A percentile compares a stretch with the other conserved stretches of the same genome.
Conservation (phyloP, 108 stramenopile genomes). For the Parmales sp. region DNA sequence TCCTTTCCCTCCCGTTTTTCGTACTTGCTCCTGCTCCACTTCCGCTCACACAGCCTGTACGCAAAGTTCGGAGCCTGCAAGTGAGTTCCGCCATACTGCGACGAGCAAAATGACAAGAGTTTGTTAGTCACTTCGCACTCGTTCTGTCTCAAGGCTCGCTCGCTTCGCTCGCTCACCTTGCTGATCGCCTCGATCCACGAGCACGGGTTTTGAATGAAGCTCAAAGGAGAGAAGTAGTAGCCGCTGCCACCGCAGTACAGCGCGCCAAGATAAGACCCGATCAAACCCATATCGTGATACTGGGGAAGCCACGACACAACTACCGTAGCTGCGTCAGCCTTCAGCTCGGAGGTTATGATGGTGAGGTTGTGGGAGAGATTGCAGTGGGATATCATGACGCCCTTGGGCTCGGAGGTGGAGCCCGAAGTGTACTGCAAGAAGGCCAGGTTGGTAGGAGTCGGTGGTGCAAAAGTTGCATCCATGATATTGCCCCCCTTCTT, state of each 20-base stretch:
- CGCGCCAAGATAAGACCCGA: conserved; percentile 82
- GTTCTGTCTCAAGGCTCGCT: conserved; percentile 36
- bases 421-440: conserved; percentile 98
- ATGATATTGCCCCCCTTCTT: conserved; percentile 21
- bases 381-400: conserved; percentile 78
- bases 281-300: conserved; percentile 99
- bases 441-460: conserved; percentile 45
- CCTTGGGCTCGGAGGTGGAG: conserved; percentile 88
- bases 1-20: conserved; percentile 27
- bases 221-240: conserved; percentile 88
- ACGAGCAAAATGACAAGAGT: too few species aligned
- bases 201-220: conserved; percentile 94
- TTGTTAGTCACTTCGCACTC: not conserved
- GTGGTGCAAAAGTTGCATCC: conserved; percentile 52
- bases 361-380: conserved; percentile 83
- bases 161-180: conserved; percentile 25
- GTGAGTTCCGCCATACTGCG: too few species aligned
- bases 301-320: conserved; percentile 98
- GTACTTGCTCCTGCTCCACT: conserved; percentile 34
- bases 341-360: conserved; percentile 65
- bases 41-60: conserved; percentile 80
- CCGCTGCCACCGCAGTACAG: conserved; percentile 92
- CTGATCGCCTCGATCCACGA: conserved; percentile 64
- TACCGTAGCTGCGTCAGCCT: conserved; percentile 62
- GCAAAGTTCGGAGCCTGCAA: conserved; percentile 70